Evolutionary conservation across 2,329 filamentous ascomycete genomes (phyloP), one percentile per base, ranked within the genome.

Genomic region (Lojkania enalia): DNA sequence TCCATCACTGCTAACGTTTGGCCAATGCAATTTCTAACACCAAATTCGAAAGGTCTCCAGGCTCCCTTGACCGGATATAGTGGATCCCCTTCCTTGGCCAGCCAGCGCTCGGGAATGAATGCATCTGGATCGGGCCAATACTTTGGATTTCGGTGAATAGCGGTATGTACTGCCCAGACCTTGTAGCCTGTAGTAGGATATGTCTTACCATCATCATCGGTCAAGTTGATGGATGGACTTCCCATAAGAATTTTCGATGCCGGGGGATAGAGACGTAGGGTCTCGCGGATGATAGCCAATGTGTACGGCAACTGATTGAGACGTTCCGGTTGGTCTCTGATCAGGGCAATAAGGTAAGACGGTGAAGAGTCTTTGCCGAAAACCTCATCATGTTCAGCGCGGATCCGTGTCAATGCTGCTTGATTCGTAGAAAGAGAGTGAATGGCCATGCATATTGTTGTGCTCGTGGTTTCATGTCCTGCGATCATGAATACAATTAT

Each of bases 1-100:
- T 71, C 67, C 14, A 64, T 52, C 50, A 64, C 54, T 0, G 69
- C 69, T 25, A 74, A 49, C 14, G 61, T 61, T 49, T 68, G 62
- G 0, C 71, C 71, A 12, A 69, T 53, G 41, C 71, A 74, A 4
- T 56, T 58, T 3, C 71, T 47, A 2, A 57, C 57, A 1, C 71
- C 71, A 5, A 58, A 48, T 33, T 71, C 66, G 45, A 74, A 74
- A 0, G 70, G 60, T 20, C 64, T 50, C 51, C 53, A 70, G 9
- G 53, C 50, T 11, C 35, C 33, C 21, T 49, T 48, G 25, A 25
- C 5, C 1, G 48, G 50, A 35, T 51, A 43, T 5, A 51, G 23
- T 9, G 44, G 27, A 32, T 51, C 25, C 3, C 20, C 44, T 20
- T 29, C 7, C 3, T 30, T 39, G 4, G 39, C 49, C 1, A 55